Conservation (phyloP, 352 stramenopile genomes). For the Globisporangium recalcitrans region DNA sequence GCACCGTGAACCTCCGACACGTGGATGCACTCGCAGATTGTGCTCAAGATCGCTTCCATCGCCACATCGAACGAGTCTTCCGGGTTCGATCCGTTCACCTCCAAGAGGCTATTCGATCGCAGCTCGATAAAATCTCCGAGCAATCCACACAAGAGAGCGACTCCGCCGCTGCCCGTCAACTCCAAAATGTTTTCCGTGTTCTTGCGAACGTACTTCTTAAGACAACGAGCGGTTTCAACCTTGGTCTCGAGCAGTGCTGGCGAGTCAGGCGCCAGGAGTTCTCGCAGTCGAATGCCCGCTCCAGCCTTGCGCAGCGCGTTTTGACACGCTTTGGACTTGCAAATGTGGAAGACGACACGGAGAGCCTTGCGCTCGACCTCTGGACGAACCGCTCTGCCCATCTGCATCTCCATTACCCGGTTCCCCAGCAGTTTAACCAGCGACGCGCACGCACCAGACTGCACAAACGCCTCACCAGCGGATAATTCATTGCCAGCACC, state of each 20-base stretch:
- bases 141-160: slow-evolving; percentile 45
- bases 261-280: slow-evolving; percentile 54
- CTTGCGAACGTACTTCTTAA: slow-evolving; percentile 71
- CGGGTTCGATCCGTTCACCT: slow-evolving; percentile 15
- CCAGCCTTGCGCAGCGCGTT: slow-evolving; percentile 60
- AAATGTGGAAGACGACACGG: slow-evolving; percentile 71
- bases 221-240: slow-evolving; percentile 59
- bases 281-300: slow-evolving; percentile 39
- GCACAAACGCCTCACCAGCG: slow-evolving; percentile 56
- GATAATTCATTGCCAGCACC: slow-evolving; percentile 57
- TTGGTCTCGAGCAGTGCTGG: slow-evolving; percentile 45
- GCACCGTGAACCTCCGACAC: slow-evolving; percentile 32
- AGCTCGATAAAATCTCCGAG: slow-evolving; percentile 57
- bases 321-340: slow-evolving; percentile 57
- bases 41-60: slow-evolving; percentile 70
- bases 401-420: slow-evolving; percentile 46
- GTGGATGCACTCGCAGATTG: slow-evolving; percentile 71
- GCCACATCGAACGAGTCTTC: slow-evolving; percentile 62
- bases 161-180: slow-evolving; percentile 45
- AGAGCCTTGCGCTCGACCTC: slow-evolving; percentile 72
- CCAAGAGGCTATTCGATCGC: slow-evolving; percentile 25
- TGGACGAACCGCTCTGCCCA: slow-evolving; percentile 32
- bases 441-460: slow-evolving; percentile 47
- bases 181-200: slow-evolving; percentile 72
- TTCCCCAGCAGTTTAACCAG: slow-evolving; percentile 66